Evolutionary conservation across 768 basidiomycete genomes (phyloP).

Genomic region (Dioszegia hungarica): DNA sequence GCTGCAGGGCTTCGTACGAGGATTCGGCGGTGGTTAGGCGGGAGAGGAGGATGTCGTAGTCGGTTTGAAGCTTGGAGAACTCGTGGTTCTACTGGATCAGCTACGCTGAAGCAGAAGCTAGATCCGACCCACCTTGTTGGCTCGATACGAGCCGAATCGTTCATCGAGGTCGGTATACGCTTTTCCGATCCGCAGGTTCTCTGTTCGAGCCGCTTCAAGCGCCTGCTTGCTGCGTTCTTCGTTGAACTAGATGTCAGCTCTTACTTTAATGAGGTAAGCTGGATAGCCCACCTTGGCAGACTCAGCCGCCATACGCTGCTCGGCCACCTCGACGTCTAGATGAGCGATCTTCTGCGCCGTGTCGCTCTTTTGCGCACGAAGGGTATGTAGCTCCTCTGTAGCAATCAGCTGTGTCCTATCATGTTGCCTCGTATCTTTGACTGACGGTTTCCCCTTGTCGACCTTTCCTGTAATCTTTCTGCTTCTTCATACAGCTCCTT

Average conservation of each 20-base stretch:
- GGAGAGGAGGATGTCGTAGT: conserved; percentile 68
- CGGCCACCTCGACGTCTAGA: conserved; percentile 39
- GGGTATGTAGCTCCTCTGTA: conserved; percentile 27
- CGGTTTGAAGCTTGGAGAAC: conserved; percentile 66
- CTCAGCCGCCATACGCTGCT: conserved; percentile 56
- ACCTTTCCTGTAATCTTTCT: conserved; percentile 74
- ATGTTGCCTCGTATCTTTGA: conserved; percentile 2
- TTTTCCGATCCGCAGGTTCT: conserved; percentile 64
- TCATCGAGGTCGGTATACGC: conserved; percentile 71
- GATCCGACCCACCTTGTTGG: conserved; percentile 55
- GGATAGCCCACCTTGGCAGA: conserved; percentile 61
- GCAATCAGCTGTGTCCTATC: conserved; percentile 2
- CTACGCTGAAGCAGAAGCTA: not conserved
- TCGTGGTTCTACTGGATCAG: conserved; percentile 54
- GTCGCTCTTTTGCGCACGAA: conserved; percentile 25
- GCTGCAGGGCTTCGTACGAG: conserved; percentile 67
- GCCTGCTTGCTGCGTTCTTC: conserved; percentile 78
- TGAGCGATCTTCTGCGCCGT: conserved; percentile 58
- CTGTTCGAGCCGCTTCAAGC: conserved; percentile 67
- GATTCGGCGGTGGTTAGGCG: conserved; percentile 63
- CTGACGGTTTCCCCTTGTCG: conserved; percentile 68
- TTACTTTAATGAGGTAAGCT: not conserved
- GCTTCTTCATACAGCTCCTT: conserved; percentile 78
- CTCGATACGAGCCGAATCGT: conserved; percentile 76
- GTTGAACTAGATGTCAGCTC: conserved; percentile 61